Base-by-base conservation (phyloP, 2,329 filamentous ascomycete genomes). In the Aaosphaeria arxii region DNA sequence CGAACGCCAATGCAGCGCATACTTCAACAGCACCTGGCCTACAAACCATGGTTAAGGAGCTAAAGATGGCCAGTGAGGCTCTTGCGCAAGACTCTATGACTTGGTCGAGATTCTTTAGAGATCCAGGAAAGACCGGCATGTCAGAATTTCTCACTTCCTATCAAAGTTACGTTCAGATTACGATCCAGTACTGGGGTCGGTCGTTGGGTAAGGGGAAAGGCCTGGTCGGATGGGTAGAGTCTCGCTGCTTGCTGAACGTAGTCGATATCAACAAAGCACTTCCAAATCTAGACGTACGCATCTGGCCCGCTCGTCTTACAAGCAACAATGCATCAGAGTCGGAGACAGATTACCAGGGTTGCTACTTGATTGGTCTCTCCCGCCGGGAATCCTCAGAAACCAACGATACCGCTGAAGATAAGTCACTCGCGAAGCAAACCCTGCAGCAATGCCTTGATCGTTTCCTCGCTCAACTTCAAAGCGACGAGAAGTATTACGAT, bases 111-210 rank as follows among this genome's bases (percentile, higher is more conserved):
- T 70, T 42, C 61, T 69, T 24, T 42, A 43, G 5, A n/a, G 4
- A 2, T 7, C 32, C 28, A 36, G 44, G 5, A 24, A 44, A 39
- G 24, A 46, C 11, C 29, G 28, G 28, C 6, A 9, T 17, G 41
- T 9, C 41, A 1, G 73, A 77, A 3, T 87, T 87, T 53, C 58
- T 86, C 5, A 55, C 54, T 1, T 58, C 68, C 1, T 81, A 80
- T 61, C 76, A 72, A 46, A 78, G 70, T 45, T 88, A 83, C 57
- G 66, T 84, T 48, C 81, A 79, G 56, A 76, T 88, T 44, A 79
- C 85, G 48, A 74, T 82, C 1, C 81, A 84, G 42, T 87, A 84
- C 64, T 88, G 85, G 85, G 83, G 83, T 1, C 67, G 77, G 5
- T 82, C 81, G 2, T 67, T 76, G 1, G 68, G 74, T 1, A 81